A percentile compares a stretch with the other conserved stretches of the same genome.
Conservation (phyloP, 352 stramenopile genomes). For the Globisporangium heterothallicum region DNA sequence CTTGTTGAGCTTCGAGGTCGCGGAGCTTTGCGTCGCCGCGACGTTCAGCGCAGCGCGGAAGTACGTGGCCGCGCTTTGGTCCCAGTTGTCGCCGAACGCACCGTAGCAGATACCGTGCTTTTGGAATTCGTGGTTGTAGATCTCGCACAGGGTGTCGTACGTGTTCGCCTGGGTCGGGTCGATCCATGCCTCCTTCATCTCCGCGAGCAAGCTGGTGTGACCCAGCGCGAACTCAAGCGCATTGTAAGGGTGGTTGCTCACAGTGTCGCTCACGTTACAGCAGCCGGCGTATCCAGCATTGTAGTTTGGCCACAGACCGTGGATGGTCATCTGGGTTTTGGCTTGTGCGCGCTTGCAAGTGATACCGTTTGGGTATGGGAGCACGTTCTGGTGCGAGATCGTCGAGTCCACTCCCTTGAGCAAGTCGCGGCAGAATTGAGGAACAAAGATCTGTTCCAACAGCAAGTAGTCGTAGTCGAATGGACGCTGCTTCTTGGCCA, state of each 20-base stretch:
- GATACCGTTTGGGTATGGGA: slow-evolving; percentile 52
- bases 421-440: slow-evolving; percentile 78
- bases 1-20: slow-evolving; percentile 51
- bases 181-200: slow-evolving; percentile 63
- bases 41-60: slow-evolving; percentile 55
- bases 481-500: slow-evolving; percentile 58
- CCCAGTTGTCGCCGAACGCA: slow-evolving; percentile 50
- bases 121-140: slow-evolving; percentile 88
- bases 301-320: slow-evolving; percentile 78
- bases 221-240: slow-evolving; percentile 33
- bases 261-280: slow-evolving; percentile 57
- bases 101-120: slow-evolving; percentile 84
- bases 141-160: slow-evolving; percentile 69
- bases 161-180: slow-evolving; percentile 48
- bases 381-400: slow-evolving; percentile 78
- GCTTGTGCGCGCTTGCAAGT: slow-evolving; percentile 28
- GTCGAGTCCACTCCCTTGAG: slow-evolving; percentile 67
- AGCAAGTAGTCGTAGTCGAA: slow-evolving; percentile 76
- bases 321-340: slow-evolving; percentile 60
- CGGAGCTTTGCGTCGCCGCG: slow-evolving; percentile 25
- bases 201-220: slow-evolving; percentile 37
- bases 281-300: slow-evolving; percentile 63
- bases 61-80: slow-evolving; percentile 61
- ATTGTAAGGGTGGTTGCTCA: slow-evolving; percentile 57
- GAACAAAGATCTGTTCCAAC: slow-evolving; percentile 73